These are phyloP conservation scores for Oryza punctata DNA, from an alignment of 176 grass and related monocot species.

Conservation along the genomic window DNA sequence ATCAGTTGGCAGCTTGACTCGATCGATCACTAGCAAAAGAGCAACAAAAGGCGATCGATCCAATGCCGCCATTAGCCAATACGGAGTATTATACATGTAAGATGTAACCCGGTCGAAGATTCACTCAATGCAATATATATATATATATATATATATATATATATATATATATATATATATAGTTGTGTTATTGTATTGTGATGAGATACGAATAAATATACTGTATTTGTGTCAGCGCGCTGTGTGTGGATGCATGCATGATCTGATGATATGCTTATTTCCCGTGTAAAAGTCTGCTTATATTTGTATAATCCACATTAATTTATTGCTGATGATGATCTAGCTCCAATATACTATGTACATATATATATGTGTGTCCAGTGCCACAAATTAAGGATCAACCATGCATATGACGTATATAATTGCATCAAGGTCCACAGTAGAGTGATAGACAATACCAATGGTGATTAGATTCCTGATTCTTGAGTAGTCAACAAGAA, in stretches of 20 bases:
- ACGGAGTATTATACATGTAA: too few species aligned
- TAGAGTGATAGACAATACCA: not conserved
- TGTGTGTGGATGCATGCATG: not conserved
- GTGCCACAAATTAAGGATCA: not conserved
- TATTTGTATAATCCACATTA: not conserved
- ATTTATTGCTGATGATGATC: too few species aligned
- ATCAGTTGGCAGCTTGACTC: too few species aligned
- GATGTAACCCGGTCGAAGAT: not conserved
- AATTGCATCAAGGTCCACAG: not conserved
- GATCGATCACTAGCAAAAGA: too few species aligned
- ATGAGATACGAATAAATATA: not conserved
- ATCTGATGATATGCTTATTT: not conserved
- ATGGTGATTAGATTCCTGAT: too few species aligned
- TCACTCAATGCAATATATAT: too few species aligned
- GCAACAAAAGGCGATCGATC: too few species aligned
- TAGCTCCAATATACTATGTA: too few species aligned
- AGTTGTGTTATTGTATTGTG: not conserved
- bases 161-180: not conserved
- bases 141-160: not conserved
- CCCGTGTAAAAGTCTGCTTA: not conserved
- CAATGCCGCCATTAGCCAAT: too few species aligned
- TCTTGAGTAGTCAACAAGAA: not conserved
- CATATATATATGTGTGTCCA: not conserved
- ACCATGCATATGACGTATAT: not conserved
- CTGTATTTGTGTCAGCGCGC: not conserved